Conservation (phyloP, 2,329 filamentous ascomycete genomes). For the Blastomyces parvus region DNA sequence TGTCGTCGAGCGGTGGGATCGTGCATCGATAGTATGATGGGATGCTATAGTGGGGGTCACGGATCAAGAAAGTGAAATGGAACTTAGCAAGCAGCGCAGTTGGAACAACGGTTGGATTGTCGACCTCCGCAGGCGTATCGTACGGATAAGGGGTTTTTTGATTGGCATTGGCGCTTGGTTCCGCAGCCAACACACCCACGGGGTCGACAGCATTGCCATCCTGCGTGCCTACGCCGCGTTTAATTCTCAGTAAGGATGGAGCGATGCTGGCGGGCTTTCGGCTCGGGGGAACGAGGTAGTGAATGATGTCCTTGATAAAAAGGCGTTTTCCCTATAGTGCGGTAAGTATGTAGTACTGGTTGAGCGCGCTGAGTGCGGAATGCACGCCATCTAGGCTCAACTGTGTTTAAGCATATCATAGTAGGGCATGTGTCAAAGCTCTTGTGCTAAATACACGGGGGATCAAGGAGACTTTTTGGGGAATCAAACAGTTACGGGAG, state of each 20-base stretch:
- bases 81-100: conserved; percentile 63
- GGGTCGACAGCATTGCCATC: conserved; percentile 25
- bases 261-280: conserved; percentile 60
- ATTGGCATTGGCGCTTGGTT: conserved; percentile 14
- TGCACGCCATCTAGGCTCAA: background rate
- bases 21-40: conserved; percentile 94
- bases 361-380: conserved; percentile 8
- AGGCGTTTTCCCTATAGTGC: conserved; percentile 66
- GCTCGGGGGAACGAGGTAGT: conserved; percentile 76
- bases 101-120: conserved; percentile 81
- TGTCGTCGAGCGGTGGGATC: conserved; percentile 68
- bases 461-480: background rate
- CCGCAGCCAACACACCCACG: conserved; percentile 22
- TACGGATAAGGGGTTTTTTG: conserved; percentile 48
- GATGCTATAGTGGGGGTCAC: conserved; percentile 82
- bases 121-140: conserved; percentile 49
- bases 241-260: conserved; percentile 58
- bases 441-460: background rate
- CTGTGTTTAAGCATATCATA: background rate
- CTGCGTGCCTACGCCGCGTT: conserved; percentile 51
- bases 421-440: background rate
- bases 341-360: conserved; percentile 32
- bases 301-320: conserved; percentile 96
- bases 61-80: conserved; percentile 94
- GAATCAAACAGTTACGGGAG: background rate